Base-by-base conservation (phyloP, 2,329 filamentous ascomycete species). In the Talaromyces verruculosus region DNA sequence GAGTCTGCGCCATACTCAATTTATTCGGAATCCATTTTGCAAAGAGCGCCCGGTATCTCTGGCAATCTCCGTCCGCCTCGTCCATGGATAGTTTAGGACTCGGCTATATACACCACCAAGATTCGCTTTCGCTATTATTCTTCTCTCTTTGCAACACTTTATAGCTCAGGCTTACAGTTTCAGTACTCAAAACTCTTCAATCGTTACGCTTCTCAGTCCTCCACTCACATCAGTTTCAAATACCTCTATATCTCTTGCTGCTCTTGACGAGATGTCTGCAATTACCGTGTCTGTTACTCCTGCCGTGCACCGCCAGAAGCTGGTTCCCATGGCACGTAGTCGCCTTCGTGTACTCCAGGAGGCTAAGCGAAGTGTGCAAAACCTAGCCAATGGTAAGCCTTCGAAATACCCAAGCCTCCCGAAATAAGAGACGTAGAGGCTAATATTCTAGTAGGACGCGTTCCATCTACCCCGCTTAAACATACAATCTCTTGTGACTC, bases 401-500 rank as follows among this genome's bases (percentile, higher is more conserved):
- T 5, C 19, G 25, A 28, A 25, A 22, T 49, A 28, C 15, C 47
- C 10, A 45, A 15, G 11, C 49, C 43, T 37, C 39, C 25, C 19
- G 25, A n/a, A 22, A 37, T 19, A 25, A 37, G 53, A 39, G 11
- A 57, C 11, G 30, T 37, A 39, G 30, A 22, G 11, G 33, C 53
- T 57, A 10, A 57, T 57, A 25, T 39, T 4, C 2, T 37, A 6
- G 33, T 22, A 57, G 53, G 30, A 41, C 37, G 39, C n/a, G 37
- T 61, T 19, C 47, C 28, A 15, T 61, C 64, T 8, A 66, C 61
- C n/a, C 80, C 69, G 81, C 84, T 66, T 8, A 68, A 68, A 61
- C 64, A 61, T 28, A 60, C 64, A 51, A 53, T 65, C 15, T 57
- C 63, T 11, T 65, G 60, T n/a, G 65, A 65, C 28, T 67, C 63